Evolutionary conservation across 345 rosid genomes (phyloP), one percentile per base, ranked within the genome.

Genomic region (Pelargonium nanum): DNA sequence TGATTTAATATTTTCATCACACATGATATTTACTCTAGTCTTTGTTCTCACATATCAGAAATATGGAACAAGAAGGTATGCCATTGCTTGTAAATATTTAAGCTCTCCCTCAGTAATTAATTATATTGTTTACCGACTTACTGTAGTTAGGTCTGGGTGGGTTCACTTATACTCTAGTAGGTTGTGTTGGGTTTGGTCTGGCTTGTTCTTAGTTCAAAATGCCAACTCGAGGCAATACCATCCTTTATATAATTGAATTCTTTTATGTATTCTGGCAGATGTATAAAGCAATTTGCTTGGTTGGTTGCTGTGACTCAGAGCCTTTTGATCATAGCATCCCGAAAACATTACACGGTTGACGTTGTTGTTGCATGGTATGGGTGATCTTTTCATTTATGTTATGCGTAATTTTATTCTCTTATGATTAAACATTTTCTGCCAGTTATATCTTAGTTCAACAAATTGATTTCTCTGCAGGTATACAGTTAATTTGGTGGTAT

Each of bases 331-430:
- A 61, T 94, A 58, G 97, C 99, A 20, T 94, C 99, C 26, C 87
- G 97, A 71, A 94, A 94, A 75, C 99, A 94, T 85, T 94, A 94
- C 83, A 83, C 89, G 0, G 97, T 90, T 7, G 99, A 94, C 32
- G 82, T 94, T 0, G 95, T 90, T 58, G 99, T 94, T 72, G 99
- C 99, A 22, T 90, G 99, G 99, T 93, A 75, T 56, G 76, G 17
- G 64, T 53, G 61, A 19, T 44, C 34, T 50, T 48, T 60, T 61
- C 17, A 20, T 45, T 44, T 13, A 58, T 7, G 57, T 8, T 19
- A 19, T 26, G 19, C 16, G 19, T 26, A 9, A 19, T 51, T 7
- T 45, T 12, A 25, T 7, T 51, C 30, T 60, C 0, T 62, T 45
- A 22, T 17, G 23, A 23, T 7, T 32, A 40, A 40, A 40, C 48